Evolutionary conservation across 1,139 yeast species (phyloP).

Genomic region (Hyphopichia burtonii): DNA sequence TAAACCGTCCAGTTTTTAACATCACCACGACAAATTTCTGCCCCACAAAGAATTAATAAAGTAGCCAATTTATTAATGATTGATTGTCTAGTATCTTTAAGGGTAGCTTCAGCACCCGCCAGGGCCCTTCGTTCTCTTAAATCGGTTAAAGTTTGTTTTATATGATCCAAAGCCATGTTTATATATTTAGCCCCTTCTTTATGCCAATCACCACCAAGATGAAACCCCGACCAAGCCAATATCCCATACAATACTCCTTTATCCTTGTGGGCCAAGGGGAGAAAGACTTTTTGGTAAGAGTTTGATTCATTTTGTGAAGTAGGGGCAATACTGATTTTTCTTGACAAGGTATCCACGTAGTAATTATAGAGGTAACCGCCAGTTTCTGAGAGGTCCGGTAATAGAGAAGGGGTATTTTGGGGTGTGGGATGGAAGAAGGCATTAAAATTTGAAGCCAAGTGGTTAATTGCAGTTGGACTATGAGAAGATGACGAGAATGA

Average conservation of each 20-base stretch:
- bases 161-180: constrained; percentile 44
- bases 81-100: constrained; percentile 14
- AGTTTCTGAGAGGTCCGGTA: constrained; percentile 18
- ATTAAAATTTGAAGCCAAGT: constrained; percentile 18
- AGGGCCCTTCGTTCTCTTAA: neutral
- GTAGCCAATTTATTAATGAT: constrained; percentile 56
- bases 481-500: neutral
- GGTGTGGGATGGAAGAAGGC: constrained; percentile 21
- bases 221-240: constrained; percentile 78
- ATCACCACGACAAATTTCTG: constrained; percentile 76
- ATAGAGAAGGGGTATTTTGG: constrained; percentile 12
- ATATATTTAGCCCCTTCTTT: constrained; percentile 47
- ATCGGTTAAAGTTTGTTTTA: constrained; percentile 20
- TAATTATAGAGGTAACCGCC: constrained; percentile 53
- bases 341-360: constrained; percentile 59
- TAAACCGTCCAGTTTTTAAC: constrained; percentile 67
- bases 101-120: neutral
- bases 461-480: constrained; percentile 8
- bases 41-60: constrained; percentile 64
- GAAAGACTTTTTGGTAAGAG: constrained; percentile 67
- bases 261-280: constrained; percentile 74
- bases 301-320: constrained; percentile 52
- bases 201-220: constrained; percentile 48
- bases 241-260: constrained; percentile 67
- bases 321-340: constrained; percentile 65